phyloP scores from a whole-genome alignment of 139 green algal genomes.

The Trebouxia sp. region DNA sequence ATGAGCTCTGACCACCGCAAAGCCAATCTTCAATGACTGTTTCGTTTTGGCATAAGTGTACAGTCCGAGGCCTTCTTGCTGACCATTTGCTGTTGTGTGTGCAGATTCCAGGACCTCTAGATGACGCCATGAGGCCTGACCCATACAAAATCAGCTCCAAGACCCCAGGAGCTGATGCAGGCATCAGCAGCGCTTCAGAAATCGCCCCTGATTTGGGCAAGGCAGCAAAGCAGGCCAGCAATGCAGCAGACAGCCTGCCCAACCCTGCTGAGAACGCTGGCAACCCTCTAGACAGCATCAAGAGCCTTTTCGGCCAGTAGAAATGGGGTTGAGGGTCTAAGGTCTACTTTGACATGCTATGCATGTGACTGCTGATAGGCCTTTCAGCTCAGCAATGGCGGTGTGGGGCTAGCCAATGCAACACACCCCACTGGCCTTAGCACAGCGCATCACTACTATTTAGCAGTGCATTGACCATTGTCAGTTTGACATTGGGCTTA shows the following conservation, averaged over 20 bases:
- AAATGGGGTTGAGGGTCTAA: background rate
- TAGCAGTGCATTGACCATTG: too few species aligned
- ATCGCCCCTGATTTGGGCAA: constrained; percentile 1
- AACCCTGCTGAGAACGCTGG: background rate
- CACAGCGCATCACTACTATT: too few species aligned
- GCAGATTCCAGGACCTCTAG: constrained; percentile 6
- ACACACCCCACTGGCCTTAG: too few species aligned
- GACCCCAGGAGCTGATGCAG: background rate
- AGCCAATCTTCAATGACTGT: background rate
- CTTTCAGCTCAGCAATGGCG: too few species aligned
- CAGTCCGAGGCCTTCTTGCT: too few species aligned
- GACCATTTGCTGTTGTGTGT: too few species aligned
- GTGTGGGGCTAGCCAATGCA: too few species aligned
- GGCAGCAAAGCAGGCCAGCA: background rate
- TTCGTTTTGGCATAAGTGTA: background rate
- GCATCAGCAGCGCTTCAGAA: background rate
- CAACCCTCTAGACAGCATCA: constrained; percentile 1
- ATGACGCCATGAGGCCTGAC: background rate
- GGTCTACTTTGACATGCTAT: too few species aligned
- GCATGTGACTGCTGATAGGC: too few species aligned
- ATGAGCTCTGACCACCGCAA: background rate
- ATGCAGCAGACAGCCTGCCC: background rate
- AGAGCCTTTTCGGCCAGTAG: background rate
- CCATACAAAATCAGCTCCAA: background rate
- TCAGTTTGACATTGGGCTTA: background rate